Base-by-base conservation (phyloP, 2,329 filamentous ascomycete genomes). In the Talaromyces verruculosus region DNA sequence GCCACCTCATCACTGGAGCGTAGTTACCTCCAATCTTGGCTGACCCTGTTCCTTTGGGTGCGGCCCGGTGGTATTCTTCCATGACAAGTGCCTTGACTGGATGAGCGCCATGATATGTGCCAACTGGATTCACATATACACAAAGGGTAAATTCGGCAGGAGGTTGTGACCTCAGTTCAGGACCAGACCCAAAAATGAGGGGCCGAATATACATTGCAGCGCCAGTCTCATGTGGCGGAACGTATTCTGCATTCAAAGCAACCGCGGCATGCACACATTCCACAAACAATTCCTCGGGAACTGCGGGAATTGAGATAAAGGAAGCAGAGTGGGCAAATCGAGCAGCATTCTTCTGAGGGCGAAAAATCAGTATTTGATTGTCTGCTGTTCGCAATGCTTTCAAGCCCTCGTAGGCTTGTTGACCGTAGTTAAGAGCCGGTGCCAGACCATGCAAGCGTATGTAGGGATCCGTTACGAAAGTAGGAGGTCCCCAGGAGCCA, bases 371-470 rank as follows among this genome's bases (percentile, higher is more conserved):
- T 1, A 55, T 55, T 5, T 22, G 3, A 19, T 55, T 35, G n/a
- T 55, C 51, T 6, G 17, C 30, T 2, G 28, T 55, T 1, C 51
- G 51, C 28, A 19, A 13, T 22, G 51, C 51, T 55, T 55, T 55
- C 25, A 53, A n/a, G 28, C 49, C 49, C 17, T 53, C 49, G 5
- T 53, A 53, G 15, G 61, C 47, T 73, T 55, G 61, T 33, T 84
- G 83, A 17, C 70, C 81, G 69, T 85, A 85, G 33, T 55, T 55
- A 17, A 85, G 76, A 30, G 78, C 84, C 5, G 84, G 83, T 1
- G 83, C 82, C 78, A 85, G 84, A 68, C 83, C 84, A 69, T 85
- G 84, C 65, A 86, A 79, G 59, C 81, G 79, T 28, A 86, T 78
- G 72, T 77, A 85, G 1, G 84, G 84, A 63, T 84, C 82, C 68